A percentile compares a stretch with the other conserved stretches of the same genome.
phyloP scores from a whole-genome alignment of 345 rosid species.

The Durio zibethinus region DNA sequence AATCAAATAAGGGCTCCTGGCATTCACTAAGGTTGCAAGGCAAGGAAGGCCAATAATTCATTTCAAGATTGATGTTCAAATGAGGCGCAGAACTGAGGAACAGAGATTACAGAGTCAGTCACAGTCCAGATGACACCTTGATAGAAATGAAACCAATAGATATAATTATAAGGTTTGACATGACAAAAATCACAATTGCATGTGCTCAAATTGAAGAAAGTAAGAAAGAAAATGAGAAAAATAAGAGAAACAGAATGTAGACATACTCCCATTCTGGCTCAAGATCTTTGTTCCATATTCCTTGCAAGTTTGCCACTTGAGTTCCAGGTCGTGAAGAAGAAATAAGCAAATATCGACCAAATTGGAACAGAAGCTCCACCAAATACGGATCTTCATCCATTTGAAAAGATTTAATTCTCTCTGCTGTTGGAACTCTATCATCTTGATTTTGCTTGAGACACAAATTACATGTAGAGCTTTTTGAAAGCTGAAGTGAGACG shows the following conservation, averaged over 20 bases:
- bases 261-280: constrained; percentile 90
- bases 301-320: constrained; percentile 89
- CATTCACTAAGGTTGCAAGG: constrained; percentile 84
- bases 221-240: constrained; percentile 2
- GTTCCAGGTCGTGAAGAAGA: constrained; percentile 90
- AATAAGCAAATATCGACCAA: constrained; percentile 80
- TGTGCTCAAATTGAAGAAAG: not conserved
- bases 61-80: constrained; percentile 89
- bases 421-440: constrained; percentile 49
- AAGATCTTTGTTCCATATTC: constrained; percentile 86
- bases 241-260: constrained; percentile 2
- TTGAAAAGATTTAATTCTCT: constrained; percentile 70
- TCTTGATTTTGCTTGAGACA: constrained; percentile 18
- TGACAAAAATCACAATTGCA: not conserved
- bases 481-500: constrained; percentile 59
- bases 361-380: constrained; percentile 81
- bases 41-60: constrained; percentile 96
- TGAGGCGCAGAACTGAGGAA: constrained; percentile 83
- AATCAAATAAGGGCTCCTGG: constrained; percentile 86
- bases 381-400: constrained; percentile 78
- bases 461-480: constrained; percentile 26
- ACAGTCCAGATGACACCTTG: constrained; percentile 11
- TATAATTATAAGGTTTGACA: not conserved
- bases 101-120: constrained; percentile 12
- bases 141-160: not conserved